Conservation (phyloP, 352 stramenopile species). For the Pythium chondricola region DNA sequence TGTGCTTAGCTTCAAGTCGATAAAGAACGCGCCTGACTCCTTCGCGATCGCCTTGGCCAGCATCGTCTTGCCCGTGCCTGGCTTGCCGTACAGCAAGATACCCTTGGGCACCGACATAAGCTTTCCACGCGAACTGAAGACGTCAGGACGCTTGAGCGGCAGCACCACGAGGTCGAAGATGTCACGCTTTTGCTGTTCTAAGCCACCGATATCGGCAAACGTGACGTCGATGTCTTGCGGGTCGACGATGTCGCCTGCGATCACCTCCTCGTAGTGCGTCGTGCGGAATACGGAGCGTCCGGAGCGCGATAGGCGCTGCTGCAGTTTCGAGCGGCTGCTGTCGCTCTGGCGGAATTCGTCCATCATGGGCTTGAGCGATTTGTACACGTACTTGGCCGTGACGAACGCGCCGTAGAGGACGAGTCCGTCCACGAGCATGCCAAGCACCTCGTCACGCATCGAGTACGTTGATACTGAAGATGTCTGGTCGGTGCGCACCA, state of each 20-base stretch:
- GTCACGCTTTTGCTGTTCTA: slow-evolving; percentile 95
- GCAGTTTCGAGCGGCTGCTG: slow-evolving; percentile 59
- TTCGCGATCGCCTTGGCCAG: slow-evolving; percentile 94
- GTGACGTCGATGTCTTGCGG: slow-evolving; percentile 86
- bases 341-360: slow-evolving; percentile 68
- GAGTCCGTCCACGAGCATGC: slow-evolving; percentile 68
- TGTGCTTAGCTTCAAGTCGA: slow-evolving; percentile 86
- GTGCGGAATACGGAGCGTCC: slow-evolving; percentile 65
- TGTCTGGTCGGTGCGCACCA: background rate
- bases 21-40: slow-evolving; percentile 88
- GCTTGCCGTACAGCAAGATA: slow-evolving; percentile 80
- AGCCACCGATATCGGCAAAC: slow-evolving; percentile 95
- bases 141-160: slow-evolving; percentile 86
- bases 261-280: slow-evolving; percentile 87
- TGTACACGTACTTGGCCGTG: slow-evolving; percentile 80
- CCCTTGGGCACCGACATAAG: slow-evolving; percentile 84
- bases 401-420: slow-evolving; percentile 83
- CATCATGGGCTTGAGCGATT: slow-evolving; percentile 80
- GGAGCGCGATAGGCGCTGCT: slow-evolving; percentile 61
- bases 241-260: slow-evolving; percentile 93
- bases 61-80: slow-evolving; percentile 89
- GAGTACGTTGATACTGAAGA: slow-evolving; percentile 26
- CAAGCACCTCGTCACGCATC: slow-evolving; percentile 46
- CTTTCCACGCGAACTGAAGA: slow-evolving; percentile 86
- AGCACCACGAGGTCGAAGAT: slow-evolving; percentile 96